phyloP scores from a whole-genome alignment of 129 eudicot genomes.

The Lactuca saligna region DNA sequence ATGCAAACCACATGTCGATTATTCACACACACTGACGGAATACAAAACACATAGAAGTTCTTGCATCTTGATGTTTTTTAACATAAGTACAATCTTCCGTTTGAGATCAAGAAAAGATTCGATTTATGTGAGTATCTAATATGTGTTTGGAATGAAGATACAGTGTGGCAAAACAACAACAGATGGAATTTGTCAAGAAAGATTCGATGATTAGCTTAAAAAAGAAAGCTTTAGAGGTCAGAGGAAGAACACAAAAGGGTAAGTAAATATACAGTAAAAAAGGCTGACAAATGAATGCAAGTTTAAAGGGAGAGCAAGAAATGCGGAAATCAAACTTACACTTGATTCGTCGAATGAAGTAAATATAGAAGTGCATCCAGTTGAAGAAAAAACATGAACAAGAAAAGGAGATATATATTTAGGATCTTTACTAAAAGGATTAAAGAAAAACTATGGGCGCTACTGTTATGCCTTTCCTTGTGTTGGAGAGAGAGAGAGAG shows the following conservation, averaged over 20 bases:
- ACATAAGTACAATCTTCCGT: not conserved
- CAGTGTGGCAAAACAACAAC: slow-evolving; percentile 19
- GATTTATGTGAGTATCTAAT: not conserved
- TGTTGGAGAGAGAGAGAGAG: not conserved
- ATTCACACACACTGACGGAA: slow-evolving; percentile 29
- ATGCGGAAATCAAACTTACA: slow-evolving; percentile 19
- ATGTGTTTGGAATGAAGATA: slow-evolving; percentile 1
- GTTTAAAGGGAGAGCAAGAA: not conserved
- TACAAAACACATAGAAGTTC: slow-evolving; percentile 20
- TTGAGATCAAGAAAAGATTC: slow-evolving; percentile 1
- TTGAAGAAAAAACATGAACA: slow-evolving; percentile 25
- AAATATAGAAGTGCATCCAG: slow-evolving; percentile 25
- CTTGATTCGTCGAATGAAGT: slow-evolving; percentile 31
- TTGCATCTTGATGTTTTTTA: slow-evolving; percentile 6
- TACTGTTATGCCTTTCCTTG: slow-evolving; percentile 26
- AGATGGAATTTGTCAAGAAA: slow-evolving; percentile 20
- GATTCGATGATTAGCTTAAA: slow-evolving; percentile 18
- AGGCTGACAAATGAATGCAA: slow-evolving; percentile 32
- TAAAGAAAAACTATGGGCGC: slow-evolving; percentile 21
- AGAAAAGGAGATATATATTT: slow-evolving; percentile 20
- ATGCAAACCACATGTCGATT: slow-evolving; percentile 36
- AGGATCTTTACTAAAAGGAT: slow-evolving; percentile 36
- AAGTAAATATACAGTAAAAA: slow-evolving; percentile 16
- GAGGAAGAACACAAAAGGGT: slow-evolving; percentile 27
- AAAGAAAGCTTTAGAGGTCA: slow-evolving; percentile 7